Conservation (phyloP, 2,329 filamentous ascomycete genomes). For the Diaporthe aspalathi region DNA sequence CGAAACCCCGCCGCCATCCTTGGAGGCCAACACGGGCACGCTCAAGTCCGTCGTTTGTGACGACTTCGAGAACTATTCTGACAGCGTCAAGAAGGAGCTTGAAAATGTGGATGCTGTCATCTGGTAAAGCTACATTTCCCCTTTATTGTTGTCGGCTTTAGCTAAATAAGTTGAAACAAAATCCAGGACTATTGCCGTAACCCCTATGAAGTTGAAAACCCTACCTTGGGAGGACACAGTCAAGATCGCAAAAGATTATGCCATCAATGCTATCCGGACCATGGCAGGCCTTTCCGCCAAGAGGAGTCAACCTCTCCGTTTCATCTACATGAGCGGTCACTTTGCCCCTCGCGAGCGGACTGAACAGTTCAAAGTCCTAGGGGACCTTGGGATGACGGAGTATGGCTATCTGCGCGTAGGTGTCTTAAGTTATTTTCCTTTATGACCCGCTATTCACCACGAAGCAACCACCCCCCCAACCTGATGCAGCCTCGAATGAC, state of each 20-base stretch:
- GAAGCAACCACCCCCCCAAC: background rate
- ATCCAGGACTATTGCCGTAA: slow-evolving; percentile 46
- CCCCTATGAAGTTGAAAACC: slow-evolving; percentile 41
- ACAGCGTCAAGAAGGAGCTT: slow-evolving; percentile 53
- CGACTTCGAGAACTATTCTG: slow-evolving; percentile 55
- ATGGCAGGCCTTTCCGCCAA: slow-evolving; percentile 5
- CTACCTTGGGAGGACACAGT: slow-evolving; percentile 26
- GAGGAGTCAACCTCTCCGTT: slow-evolving; percentile 46
- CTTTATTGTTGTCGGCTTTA: background rate
- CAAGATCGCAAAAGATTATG: slow-evolving; percentile 31
- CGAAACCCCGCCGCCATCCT: slow-evolving; percentile 42
- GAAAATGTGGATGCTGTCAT: slow-evolving; percentile 56
- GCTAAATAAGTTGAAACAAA: background rate
- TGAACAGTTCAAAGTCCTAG: slow-evolving; percentile 28
- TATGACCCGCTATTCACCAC: no score
- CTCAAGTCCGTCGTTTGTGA: slow-evolving; percentile 53
- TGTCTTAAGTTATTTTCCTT: background rate
- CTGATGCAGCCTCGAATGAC: background rate
- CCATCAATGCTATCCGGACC: slow-evolving; percentile 17
- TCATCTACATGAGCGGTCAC: slow-evolving; percentile 43
- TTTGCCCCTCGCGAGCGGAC: slow-evolving; percentile 31
- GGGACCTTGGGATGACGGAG: slow-evolving; percentile 23
- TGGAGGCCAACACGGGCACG: slow-evolving; percentile 45
- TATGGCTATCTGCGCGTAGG: slow-evolving; percentile 31
- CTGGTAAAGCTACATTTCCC: slow-evolving; percentile 47